Base-by-base conservation (phyloP, 345 rosid species). In the Salix dunnii region DNA sequence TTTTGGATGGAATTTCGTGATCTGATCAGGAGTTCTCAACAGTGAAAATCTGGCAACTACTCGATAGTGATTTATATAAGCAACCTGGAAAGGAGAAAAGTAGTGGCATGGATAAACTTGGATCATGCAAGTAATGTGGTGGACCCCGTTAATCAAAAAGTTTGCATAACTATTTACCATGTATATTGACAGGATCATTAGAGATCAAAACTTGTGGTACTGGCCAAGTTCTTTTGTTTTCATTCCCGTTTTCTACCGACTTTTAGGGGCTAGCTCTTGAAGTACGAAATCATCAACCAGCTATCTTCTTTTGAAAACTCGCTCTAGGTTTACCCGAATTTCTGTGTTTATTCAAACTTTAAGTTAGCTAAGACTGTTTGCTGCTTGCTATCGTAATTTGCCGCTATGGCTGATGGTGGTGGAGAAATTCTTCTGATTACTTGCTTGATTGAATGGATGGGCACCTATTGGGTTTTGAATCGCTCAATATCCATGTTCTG, bases 41-140 rank as follows among this genome's bases (percentile, higher is more conserved):
- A 58, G 63, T 58, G 0, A 55, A 58, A 58, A 58, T 58, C 27
- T 58, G 63, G 63, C 63, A 58, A 23, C 62, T 25, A 55, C 62
- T 55, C 12, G 63, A 58, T 10, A 23, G 5, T 23, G 62, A 23
- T 58, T 58, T 10, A 6, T 51, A 11, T 14, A 27, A 74, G 7
- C 36, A 9, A 25, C 7, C 3, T 36, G 12, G 1, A 1, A 21
- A 68, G 51, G 23, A 40, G 36, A 35, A 35, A 35, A 35, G n/a
- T 7, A 35, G 5, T 33, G 69, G n/a, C 23, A 63, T 40, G 25
- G 42, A 51, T 40, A 2, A 40, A 62, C 31, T 36, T 38, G 14
- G 25, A 33, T 62, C 70, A 63, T 6, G 31, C 43, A 43, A 74
- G 77, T 30, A 43, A 74, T 18, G 31, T 63, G 58, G 77, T 74